Evolutionary conservation across 2,329 filamentous ascomycete genomes (phyloP).

Genomic region (Paecilomyces fulvus): DNA sequence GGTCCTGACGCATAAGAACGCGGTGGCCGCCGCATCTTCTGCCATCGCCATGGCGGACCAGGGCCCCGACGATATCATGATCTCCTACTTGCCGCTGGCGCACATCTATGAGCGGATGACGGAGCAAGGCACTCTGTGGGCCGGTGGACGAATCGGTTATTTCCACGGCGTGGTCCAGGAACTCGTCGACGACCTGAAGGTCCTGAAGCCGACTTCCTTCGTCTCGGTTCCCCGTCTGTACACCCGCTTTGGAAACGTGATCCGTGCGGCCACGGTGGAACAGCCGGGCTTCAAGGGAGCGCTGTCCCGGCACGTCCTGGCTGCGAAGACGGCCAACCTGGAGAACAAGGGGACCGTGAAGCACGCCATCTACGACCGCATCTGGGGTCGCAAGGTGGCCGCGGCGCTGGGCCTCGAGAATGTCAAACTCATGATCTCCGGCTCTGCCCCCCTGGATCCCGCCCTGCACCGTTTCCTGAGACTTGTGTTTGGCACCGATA

Average conservation of each 20-base stretch:
- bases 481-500: slow-evolving; percentile 67
- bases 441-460: slow-evolving; percentile 84
- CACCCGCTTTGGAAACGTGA: slow-evolving; percentile 79
- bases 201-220: slow-evolving; percentile 73
- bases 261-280: slow-evolving; percentile 71
- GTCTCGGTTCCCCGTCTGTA: slow-evolving; percentile 84
- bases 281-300: slow-evolving; percentile 71
- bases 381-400: slow-evolving; percentile 84
- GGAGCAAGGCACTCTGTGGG: slow-evolving; percentile 66
- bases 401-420: slow-evolving; percentile 74
- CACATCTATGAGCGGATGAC: slow-evolving; percentile 87
- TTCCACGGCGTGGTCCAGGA: slow-evolving; percentile 87
- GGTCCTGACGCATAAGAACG: slow-evolving; percentile 68
- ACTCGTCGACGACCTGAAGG: slow-evolving; percentile 83
- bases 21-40: slow-evolving; percentile 61
- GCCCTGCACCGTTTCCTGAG: slow-evolving; percentile 82
- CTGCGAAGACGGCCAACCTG: slow-evolving; percentile 71
- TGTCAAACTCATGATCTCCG: slow-evolving; percentile 66
- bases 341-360: slow-evolving; percentile 63
- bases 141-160: slow-evolving; percentile 72
- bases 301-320: slow-evolving; percentile 69
- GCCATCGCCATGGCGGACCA: slow-evolving; percentile 48
- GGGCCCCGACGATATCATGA: slow-evolving; percentile 54
- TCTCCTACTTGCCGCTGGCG: slow-evolving; percentile 86
- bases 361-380: slow-evolving; percentile 49